These are phyloP conservation scores for Ophiocordyceps camponoti-leonardi DNA, from an alignment of 2,329 filamentous ascomycete genomes.

Conservation along the genomic window DNA sequence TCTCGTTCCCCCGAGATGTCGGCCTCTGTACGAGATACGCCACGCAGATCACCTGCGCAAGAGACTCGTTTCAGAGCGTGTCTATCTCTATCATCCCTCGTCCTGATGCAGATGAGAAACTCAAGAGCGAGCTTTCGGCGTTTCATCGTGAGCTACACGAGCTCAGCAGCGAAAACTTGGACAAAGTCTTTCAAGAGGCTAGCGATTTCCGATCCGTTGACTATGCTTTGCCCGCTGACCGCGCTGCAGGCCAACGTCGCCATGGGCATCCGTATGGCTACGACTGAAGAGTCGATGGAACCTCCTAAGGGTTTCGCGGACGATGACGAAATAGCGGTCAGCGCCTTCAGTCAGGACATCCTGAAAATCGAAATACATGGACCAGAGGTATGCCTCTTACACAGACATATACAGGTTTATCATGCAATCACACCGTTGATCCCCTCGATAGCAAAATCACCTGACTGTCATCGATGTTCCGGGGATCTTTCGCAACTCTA, in stretches of 20 bases:
- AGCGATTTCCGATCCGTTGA: constrained; percentile 1
- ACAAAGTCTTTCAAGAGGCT: constrained; percentile 21
- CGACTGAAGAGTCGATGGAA: neutral
- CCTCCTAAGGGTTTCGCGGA: neutral
- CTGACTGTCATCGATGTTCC: constrained; percentile 37
- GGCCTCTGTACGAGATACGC: constrained; percentile 31
- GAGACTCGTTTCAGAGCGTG: constrained; percentile 17
- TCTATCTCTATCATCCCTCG: constrained; percentile 21
- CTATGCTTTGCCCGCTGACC: neutral
- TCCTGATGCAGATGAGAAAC: constrained; percentile 3
- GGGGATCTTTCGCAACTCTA: constrained; percentile 28
- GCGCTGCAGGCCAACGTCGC: constrained; percentile 17
- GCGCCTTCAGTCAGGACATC: constrained; percentile 26
- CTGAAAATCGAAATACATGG: constrained; percentile 24
- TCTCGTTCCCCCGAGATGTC: constrained; percentile 25
- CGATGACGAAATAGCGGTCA: neutral
- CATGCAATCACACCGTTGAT: neutral
- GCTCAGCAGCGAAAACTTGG: constrained; percentile 14
- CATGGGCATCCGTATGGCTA: constrained; percentile 23
- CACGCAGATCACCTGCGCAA: constrained; percentile 13
- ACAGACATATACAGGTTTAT: neutral
- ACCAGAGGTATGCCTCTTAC: constrained; percentile 13
- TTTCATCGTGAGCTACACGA: constrained; percentile 12
- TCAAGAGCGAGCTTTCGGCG: constrained; percentile 1
- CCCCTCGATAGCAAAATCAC: constrained; percentile 13